phyloP scores from a whole-genome alignment of 805 yeast genomes.

The Ogataea glucozyma region DNA sequence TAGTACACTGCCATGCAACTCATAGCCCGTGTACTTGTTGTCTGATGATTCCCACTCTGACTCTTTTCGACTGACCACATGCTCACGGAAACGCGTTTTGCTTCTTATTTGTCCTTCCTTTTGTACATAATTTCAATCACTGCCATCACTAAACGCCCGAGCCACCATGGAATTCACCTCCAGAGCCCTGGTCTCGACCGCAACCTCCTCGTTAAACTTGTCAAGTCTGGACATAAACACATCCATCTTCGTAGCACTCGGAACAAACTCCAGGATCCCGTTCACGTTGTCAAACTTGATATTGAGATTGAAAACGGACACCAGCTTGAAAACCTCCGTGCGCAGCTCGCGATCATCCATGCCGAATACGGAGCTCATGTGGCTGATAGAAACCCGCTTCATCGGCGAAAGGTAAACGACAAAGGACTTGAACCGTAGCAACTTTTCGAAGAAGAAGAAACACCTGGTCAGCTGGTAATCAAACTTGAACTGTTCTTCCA shows the following conservation, averaged over 20 bases:
- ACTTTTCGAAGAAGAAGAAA: conserved; percentile 28
- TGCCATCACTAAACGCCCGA: conserved; percentile 17
- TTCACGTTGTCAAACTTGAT: conserved; percentile 25
- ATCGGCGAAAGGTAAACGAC: conserved; percentile 36
- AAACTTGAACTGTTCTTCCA: conserved; percentile 17
- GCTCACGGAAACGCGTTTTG: too few species aligned
- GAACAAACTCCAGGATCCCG: conserved; percentile 15
- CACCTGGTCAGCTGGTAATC: conserved; percentile 27
- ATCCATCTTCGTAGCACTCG: background rate
- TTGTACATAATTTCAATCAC: too few species aligned
- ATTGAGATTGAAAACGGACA: conserved; percentile 28
- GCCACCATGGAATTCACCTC: conserved; percentile 20
- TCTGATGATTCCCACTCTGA: too few species aligned
- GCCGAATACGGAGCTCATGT: conserved; percentile 26
- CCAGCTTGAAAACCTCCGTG: conserved; percentile 23
- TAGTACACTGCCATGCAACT: too few species aligned
- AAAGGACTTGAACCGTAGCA: conserved; percentile 33
- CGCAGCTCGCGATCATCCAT: conserved; percentile 15
- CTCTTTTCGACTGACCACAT: too few species aligned
- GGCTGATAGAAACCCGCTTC: conserved; percentile 23
- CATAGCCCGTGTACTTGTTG: too few species aligned
- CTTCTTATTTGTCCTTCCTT: too few species aligned
- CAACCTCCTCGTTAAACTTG: conserved; percentile 13
- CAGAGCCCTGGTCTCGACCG: conserved; percentile 21
- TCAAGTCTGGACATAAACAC: conserved; percentile 9